Base-by-base conservation (phyloP, 2,329 filamentous ascomycete species). In the Leptographium wingfieldii region DNA sequence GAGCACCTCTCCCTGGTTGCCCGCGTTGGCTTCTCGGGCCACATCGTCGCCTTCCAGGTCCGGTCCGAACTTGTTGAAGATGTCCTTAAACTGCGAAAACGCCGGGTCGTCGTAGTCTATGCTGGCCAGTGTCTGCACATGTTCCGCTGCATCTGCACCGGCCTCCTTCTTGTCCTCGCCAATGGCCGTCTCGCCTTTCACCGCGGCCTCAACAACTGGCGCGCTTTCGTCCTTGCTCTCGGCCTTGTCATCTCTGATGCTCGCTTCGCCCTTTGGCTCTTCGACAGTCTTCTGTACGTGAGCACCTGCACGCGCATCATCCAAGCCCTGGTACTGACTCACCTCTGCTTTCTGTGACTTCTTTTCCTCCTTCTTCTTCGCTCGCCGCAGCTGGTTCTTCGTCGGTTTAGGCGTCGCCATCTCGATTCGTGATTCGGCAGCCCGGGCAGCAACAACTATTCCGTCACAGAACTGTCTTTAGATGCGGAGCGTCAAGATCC, bases 311-410 rank as follows among this genome's bases (percentile, higher is more conserved):
- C n/a, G 3, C 6, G 3, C 12, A 19, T 52, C 12, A 22, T 6
- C 7, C 49, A 7, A 14, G 3, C 14, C 27, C 3, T 3, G 55
- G 31, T 14, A 46, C 3, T 2, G 25, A 62, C 68, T 55, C 59
- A 83, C 82, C 67, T 84, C 76, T 71, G 81, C 75, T 58, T 80
- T 75, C 43, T 46, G 43, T 66, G 82, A 74, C 68, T 85, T 85
- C 76, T 95, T 95, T 70, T 90, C 84, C 68, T 90, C 88, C 85
- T 96, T 96, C 82, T 94, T 96, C 79, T 92, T 92, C 56, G 90
- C 88, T 72, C 92, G 85, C 72, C 91, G 84, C 78, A 92, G 86
- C 75, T 95, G 90, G 74, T 96, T 96, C 79, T 96, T 97, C 72
- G 87, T 91, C 77, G 87, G 85, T 77, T 92, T 95, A 66, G 79